Evolutionary conservation across 208 protist genomes (phyloP), one percentile per base, ranked within the genome.

Genomic region (Crithidia thermophila): DNA sequence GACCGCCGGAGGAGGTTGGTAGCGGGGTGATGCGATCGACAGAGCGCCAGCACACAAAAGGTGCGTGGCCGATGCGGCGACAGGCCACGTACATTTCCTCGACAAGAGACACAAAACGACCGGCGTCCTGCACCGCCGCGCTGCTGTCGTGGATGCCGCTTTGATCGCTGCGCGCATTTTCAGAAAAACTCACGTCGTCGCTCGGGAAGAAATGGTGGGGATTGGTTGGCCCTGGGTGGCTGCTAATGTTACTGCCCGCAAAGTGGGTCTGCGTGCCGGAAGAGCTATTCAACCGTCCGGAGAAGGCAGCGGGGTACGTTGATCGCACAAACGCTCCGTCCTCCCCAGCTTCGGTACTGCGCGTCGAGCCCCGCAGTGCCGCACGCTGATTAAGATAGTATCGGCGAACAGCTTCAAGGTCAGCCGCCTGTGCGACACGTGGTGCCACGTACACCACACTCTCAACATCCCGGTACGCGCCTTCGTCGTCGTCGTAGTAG

Each of bases 361-460:
- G 6, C 16, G 6, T 11, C 5, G n/a, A n/a, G 21, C 39, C 36
- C 8, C 46, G 34, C 40, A 67, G 40, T 5, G 68, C 52, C 23
- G 30, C 43, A 3, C 53, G 31, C 28, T 68, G 59, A 21, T 49
- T 30, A 1, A 52, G 43, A 25, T 86, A 82, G 28, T 31, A 46
- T 27, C 39, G 27, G 6, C 55, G 27, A 27, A 75, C 9, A 13
- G 36, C 50, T 16, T 51, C 47, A 36, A 4, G 28, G 4, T 40
- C 11, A 6, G 39, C 47, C 33, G 58, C 43, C 14, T 10, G 30
- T 5, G 53, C 61, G 30, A 53, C 56, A 6, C 63, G 46, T 4
- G 81, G 77, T 3, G 75, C 67, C 6, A 60, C 65, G 47, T 73
- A 81, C 16, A 71, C 47, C 13, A 56, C 51, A 34, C 81, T 87